Conservation (phyloP, 2,329 filamentous ascomycete genomes). For the Colletotrichum filicis region DNA sequence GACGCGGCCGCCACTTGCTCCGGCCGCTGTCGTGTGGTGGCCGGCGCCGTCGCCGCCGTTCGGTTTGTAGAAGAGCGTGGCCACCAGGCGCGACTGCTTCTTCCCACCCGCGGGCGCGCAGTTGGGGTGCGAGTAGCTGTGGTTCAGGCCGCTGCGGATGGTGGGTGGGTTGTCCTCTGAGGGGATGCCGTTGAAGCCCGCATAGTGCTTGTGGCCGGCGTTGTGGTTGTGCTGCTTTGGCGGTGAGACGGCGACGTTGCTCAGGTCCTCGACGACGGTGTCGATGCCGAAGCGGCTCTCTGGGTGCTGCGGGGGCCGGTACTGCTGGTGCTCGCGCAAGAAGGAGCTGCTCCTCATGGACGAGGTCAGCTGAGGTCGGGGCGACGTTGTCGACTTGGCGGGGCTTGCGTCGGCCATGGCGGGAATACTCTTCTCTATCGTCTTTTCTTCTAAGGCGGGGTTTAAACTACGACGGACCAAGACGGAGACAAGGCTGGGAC, state of each 20-base stretch:
- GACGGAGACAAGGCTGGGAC: not conserved
- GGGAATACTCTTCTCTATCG: not conserved
- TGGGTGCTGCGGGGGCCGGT: slow-evolving; percentile 64
- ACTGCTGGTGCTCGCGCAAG: slow-evolving; percentile 72
- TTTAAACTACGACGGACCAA: not conserved
- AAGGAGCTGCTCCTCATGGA: slow-evolving; percentile 71
- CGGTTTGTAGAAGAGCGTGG: slow-evolving; percentile 72
- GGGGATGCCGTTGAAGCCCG: slow-evolving; percentile 70
- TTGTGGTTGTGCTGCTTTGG: slow-evolving; percentile 36
- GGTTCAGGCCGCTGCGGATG: slow-evolving; percentile 71
- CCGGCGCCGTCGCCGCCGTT: slow-evolving; percentile 41
- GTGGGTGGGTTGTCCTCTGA: slow-evolving; percentile 68
- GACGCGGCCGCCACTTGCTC: slow-evolving; percentile 40
- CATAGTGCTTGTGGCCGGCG: slow-evolving; percentile 47
- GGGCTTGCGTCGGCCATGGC: slow-evolving; percentile 47
- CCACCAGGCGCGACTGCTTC: slow-evolving; percentile 64
- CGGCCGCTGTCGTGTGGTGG: not conserved
- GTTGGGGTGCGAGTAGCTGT: slow-evolving; percentile 72
- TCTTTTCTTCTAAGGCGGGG: slow-evolving; percentile 6
- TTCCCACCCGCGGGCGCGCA: slow-evolving; percentile 65
- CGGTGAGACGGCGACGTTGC: slow-evolving; percentile 49
- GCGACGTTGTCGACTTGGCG: slow-evolving; percentile 43
- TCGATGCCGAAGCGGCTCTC: slow-evolving; percentile 72
- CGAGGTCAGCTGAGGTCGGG: slow-evolving; percentile 60
- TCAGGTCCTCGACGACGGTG: slow-evolving; percentile 69